A percentile compares a stretch with the other conserved stretches of the same genome.
Conservation (phyloP, 768 basidiomycete species). For the Boletus reticulatus region DNA sequence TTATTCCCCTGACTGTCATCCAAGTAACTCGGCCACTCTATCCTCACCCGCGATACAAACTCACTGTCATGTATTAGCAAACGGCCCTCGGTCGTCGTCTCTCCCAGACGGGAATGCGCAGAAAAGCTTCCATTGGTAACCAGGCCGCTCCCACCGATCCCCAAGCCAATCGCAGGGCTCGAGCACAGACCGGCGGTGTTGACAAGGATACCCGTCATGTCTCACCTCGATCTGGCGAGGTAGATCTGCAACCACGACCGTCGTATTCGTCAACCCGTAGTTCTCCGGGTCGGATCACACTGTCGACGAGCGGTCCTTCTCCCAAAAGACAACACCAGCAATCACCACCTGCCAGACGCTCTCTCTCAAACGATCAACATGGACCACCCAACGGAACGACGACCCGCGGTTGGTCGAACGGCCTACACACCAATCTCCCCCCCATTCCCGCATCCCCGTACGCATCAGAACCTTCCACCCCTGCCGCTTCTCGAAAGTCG, state of each 20-base stretch:
- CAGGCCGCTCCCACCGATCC: slow-evolving; percentile 25
- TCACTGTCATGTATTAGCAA: slow-evolving; percentile 43
- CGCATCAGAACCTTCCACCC: slow-evolving; percentile 56
- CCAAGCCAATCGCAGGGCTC: slow-evolving; percentile 36
- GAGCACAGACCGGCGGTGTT: slow-evolving; percentile 33
- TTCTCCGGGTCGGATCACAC: slow-evolving; percentile 32
- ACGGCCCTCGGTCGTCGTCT: slow-evolving; percentile 70
- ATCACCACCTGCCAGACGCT: slow-evolving; percentile 30
- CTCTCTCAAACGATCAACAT: slow-evolving; percentile 31
- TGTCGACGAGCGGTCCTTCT: slow-evolving; percentile 18
- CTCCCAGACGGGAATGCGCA: slow-evolving; percentile 49
- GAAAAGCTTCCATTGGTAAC: slow-evolving; percentile 6
- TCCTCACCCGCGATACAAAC: not conserved
- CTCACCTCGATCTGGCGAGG: slow-evolving; percentile 25
- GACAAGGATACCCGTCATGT: slow-evolving; percentile 35
- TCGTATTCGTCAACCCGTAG: slow-evolving; percentile 34
- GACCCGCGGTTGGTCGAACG: slow-evolving; percentile 33
- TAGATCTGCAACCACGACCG: slow-evolving; percentile 28
- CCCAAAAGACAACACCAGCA: slow-evolving; percentile 26
- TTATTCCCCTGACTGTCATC: slow-evolving; percentile 86
- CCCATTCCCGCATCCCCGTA: slow-evolving; percentile 73
- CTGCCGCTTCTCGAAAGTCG: slow-evolving; percentile 53
- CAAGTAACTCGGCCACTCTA: slow-evolving; percentile 51
- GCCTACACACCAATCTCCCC: slow-evolving; percentile 41
- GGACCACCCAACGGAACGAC: slow-evolving; percentile 24